phyloP scores from a whole-genome alignment of 768 basidiomycete genomes.

The Tylopilus intermedius region DNA sequence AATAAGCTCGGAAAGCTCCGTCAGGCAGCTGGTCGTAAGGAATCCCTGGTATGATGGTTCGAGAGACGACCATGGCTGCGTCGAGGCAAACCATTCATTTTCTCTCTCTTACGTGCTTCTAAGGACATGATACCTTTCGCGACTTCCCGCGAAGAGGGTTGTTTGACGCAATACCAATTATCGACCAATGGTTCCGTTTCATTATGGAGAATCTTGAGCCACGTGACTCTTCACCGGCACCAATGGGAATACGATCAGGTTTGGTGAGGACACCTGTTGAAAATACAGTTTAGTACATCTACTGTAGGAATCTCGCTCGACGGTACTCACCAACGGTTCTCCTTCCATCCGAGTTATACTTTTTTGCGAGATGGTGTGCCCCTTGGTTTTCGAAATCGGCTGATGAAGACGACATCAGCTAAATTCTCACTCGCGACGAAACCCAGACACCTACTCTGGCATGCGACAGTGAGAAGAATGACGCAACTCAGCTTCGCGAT shows the following conservation, averaged over 20 bases:
- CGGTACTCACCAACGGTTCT: conserved; percentile 59
- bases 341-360: conserved; percentile 54
- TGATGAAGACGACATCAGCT: conserved; percentile 41
- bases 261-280: conserved; percentile 48
- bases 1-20: conserved; percentile 59
- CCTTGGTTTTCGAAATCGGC: conserved; percentile 82
- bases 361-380: conserved; percentile 59
- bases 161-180: conserved; percentile 39
- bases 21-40: conserved; percentile 53
- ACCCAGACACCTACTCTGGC: conserved; percentile 21
- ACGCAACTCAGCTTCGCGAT: conserved; percentile 66
- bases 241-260: conserved; percentile 53
- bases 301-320: conserved; percentile 40
- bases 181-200: conserved; percentile 35
- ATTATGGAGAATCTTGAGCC: conserved; percentile 55
- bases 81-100: conserved; percentile 50
- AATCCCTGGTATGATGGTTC: conserved; percentile 46
- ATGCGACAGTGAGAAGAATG: conserved; percentile 60
- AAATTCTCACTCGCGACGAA: conserved; percentile 8
- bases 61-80: conserved; percentile 50
- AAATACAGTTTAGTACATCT: neutral
- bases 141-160: conserved; percentile 28
- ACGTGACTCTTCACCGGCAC: conserved; percentile 31
- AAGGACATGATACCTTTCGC: conserved; percentile 41
- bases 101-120: conserved; percentile 57